These are phyloP conservation scores for Phoma sp. DNA, from an alignment of 2,329 filamentous ascomycete genomes.

Conservation along the genomic window DNA sequence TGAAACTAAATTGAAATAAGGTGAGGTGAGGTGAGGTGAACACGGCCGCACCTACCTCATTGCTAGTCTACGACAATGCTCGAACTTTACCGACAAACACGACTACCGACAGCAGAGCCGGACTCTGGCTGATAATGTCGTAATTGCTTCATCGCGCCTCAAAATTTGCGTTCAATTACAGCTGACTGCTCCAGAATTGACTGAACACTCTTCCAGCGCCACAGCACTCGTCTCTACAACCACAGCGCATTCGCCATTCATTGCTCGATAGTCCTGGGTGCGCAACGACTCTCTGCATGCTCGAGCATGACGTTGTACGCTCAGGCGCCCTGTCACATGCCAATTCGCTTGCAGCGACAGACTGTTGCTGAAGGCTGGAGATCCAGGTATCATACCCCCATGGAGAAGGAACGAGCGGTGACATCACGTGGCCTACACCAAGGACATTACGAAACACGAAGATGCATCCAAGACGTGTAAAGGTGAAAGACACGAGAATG, in stretches of 20 bases:
- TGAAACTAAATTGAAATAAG: neutral
- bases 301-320: slow-evolving; percentile 7
- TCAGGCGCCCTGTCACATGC: slow-evolving; percentile 11
- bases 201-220: neutral
- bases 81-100: neutral
- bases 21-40: slow-evolving; percentile 11
- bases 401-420: neutral
- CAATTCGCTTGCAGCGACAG: neutral
- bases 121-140: too few species aligned
- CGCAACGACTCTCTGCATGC: neutral
- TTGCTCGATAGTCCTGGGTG: neutral
- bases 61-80: neutral
- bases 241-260: neutral
- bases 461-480: neutral
- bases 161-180: neutral
- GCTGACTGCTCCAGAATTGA: neutral
- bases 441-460: neutral
- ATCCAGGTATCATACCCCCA: neutral
- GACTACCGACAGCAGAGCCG: neutral
- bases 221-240: too few species aligned
- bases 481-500: slow-evolving; percentile 14
- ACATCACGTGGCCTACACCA: neutral
- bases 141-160: neutral
- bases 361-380: neutral
- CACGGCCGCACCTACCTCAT: neutral